Evolutionary conservation across 805 yeast species (phyloP).

Genomic region (Saturnispora sekii): DNA sequence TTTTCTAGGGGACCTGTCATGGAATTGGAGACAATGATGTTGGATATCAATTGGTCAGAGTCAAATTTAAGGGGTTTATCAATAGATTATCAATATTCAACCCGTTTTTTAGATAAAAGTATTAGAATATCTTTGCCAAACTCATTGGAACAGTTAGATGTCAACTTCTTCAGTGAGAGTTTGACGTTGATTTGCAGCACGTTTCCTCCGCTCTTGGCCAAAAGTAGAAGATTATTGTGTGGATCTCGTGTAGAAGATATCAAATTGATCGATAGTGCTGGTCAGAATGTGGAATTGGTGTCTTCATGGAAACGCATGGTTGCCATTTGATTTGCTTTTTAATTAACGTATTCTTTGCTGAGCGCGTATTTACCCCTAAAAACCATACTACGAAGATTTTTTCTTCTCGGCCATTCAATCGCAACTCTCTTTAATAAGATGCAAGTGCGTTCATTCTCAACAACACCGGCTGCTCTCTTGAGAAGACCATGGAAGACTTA

Average conservation of each 20-base stretch:
- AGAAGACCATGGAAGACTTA: constrained; percentile 86
- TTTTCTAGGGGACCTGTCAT: constrained; percentile 6
- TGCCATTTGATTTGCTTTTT: constrained; percentile 1
- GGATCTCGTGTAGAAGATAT: constrained; percentile 2
- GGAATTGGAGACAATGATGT: constrained; percentile 4
- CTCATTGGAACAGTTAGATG: constrained; percentile 6
- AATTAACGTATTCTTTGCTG: neutral
- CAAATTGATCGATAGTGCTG: constrained; percentile 1
- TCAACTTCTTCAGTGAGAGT: constrained; percentile 2
- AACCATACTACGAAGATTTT: neutral
- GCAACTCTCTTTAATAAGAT: neutral
- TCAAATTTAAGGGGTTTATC: constrained; percentile 8
- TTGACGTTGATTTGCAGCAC: constrained; percentile 5
- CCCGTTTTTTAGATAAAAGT: constrained; percentile 4
- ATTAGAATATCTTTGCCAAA: constrained; percentile 1
- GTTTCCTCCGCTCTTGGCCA: constrained; percentile 2
- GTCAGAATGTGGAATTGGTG: constrained; percentile 1
- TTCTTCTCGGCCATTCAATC: neutral
- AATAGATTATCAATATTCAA: constrained; percentile 6
- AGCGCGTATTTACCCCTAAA: neutral
- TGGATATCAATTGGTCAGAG: constrained; percentile 4
- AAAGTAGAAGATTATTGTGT: neutral
- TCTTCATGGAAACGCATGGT: constrained; percentile 3
- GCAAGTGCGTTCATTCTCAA: constrained; percentile 9
- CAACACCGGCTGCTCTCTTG: constrained; percentile 30